Evolutionary conservation across 345 rosid genomes (phyloP), one percentile per base, ranked within the genome.

Genomic region (Barbarea vulgaris): DNA sequence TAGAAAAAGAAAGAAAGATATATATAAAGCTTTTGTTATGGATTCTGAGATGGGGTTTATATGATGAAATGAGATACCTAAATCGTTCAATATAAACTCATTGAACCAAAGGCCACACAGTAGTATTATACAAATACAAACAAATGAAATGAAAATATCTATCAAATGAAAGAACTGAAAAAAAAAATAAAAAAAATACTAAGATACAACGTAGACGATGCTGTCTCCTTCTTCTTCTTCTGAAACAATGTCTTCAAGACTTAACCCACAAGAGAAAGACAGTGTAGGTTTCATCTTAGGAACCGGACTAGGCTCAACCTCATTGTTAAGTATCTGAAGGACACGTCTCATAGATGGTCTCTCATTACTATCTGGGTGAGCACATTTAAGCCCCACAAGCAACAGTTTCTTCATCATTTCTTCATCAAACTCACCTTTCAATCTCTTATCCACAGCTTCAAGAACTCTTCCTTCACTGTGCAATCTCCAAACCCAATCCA

Each of bases 401-500:
- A 95, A 72, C 69, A 95, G 87, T 81, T 81, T 95, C 88, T 71
- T 89, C 97, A 90, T 92, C 76, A 89, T 94, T 39, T 79, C 93
- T 50, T 79, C 89, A 11, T 82, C 54, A 19, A 85, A 87, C 64
- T 82, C 88, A 11, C 88, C 93, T 74, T 84, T 86, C 80, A 92
- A 70, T 75, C 88, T 84, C 67, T 36, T 59, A 77, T 95, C 99
- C 7, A 89, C 96, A 24, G 96, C 93, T 64, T 90, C 96, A 42
- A 84, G 55, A 52, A 92, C 82, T 73, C 77, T 88, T 63, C 97
- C 99, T 52, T 89, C 86, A 28, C 88, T 78, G 39, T 89, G 76
- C 61, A 90, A 70, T 39, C 83, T 84, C 99, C 99, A 92, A 14
- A 90, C 97, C 97, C 93, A 92, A 47, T 92, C 96, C 51, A 95